Evolutionary conservation across 768 basidiomycete genomes (phyloP), one percentile per base, ranked within the genome.

Genomic region (Gymnopilus dilepis): DNA sequence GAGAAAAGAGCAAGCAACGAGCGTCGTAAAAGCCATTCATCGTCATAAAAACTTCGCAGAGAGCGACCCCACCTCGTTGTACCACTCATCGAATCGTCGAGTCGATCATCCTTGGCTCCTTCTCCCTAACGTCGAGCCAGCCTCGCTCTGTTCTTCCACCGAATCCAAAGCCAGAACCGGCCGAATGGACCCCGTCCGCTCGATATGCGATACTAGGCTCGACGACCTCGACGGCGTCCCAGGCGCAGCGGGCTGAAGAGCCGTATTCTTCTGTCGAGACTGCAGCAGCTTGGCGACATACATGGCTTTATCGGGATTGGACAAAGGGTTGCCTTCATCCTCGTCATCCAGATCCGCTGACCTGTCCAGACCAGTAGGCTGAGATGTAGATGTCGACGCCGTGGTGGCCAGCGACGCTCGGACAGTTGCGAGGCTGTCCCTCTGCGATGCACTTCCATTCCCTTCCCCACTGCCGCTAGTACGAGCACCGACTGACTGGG

Each of bases 171-270:
- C n/a, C 15, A 58, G 13, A 17, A n/a, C 63, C 9, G 68, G 65
- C 28, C 54, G 59, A 33, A 69, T 69, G 4, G 68, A 69, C 4
- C 62, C 64, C 17, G 48, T 48, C 12, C 68, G 61, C 40, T 69
- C 68, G 26, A 69, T 69, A 31, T 67, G 68, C 21, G 68, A 69
- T 1, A 67, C 62, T 3, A 63, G 31, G 38, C 64, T 69, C 34
- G 54, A 62, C 19, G 61, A 59, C 5, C 68, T 59, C 6, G 65
- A 42, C 2, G 60, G 64, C 9, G 57, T 40, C 8, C 12, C 34
- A 5, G 45, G 45, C 1, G 43, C 43, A 12, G 26, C 15, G 11
- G 22, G 2, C 12, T 43, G 34, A 8, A 28, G 48, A 33, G 56
- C 38, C 7, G 30, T 34, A 11, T 42, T 22, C 26, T 54, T 54